Evolutionary conservation across 805 yeast species (phyloP).

Genomic region (Blastobotrys parvus): DNA sequence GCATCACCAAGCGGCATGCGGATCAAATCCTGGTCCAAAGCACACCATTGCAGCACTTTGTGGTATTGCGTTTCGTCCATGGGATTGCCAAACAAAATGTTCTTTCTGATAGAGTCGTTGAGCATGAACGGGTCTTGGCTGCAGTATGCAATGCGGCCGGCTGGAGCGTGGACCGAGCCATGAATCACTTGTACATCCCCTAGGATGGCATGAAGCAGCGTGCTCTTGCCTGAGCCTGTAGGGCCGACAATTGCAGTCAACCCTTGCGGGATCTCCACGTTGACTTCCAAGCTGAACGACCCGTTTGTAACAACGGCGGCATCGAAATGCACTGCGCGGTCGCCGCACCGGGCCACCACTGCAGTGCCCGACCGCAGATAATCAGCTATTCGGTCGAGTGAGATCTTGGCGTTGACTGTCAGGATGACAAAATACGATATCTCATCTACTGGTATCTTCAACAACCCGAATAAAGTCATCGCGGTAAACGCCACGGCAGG

Average conservation of each 20-base stretch:
- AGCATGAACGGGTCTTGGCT: slow-evolving; percentile 87
- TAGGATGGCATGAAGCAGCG: slow-evolving; percentile 69
- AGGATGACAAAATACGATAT: slow-evolving; percentile 74
- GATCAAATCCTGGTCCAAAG: slow-evolving; percentile 70
- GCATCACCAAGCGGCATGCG: slow-evolving; percentile 79
- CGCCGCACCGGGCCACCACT: slow-evolving; percentile 53
- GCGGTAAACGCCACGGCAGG: slow-evolving; percentile 87
- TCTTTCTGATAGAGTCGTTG: slow-evolving; percentile 74
- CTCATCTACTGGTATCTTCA: slow-evolving; percentile 75
- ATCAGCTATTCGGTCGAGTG: slow-evolving; percentile 68
- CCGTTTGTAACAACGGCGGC: slow-evolving; percentile 60
- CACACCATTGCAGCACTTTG: slow-evolving; percentile 76
- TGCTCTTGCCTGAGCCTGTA: slow-evolving; percentile 93
- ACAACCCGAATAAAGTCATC: slow-evolving; percentile 64
- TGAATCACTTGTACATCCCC: slow-evolving; percentile 61
- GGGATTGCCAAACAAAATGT: slow-evolving; percentile 65
- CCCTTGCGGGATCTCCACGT: slow-evolving; percentile 56
- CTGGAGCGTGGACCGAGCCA: slow-evolving; percentile 70
- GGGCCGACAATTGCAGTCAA: slow-evolving; percentile 75
- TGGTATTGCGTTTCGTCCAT: slow-evolving; percentile 63
- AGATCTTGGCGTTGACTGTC: slow-evolving; percentile 75
- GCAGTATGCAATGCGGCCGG: slow-evolving; percentile 80
- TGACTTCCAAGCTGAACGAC: slow-evolving; percentile 42
- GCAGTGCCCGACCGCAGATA: slow-evolving; percentile 70
- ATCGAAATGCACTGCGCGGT: slow-evolving; percentile 39